phyloP scores from a whole-genome alignment of 768 basidiomycete genomes.

The Tulasnella calospora region DNA sequence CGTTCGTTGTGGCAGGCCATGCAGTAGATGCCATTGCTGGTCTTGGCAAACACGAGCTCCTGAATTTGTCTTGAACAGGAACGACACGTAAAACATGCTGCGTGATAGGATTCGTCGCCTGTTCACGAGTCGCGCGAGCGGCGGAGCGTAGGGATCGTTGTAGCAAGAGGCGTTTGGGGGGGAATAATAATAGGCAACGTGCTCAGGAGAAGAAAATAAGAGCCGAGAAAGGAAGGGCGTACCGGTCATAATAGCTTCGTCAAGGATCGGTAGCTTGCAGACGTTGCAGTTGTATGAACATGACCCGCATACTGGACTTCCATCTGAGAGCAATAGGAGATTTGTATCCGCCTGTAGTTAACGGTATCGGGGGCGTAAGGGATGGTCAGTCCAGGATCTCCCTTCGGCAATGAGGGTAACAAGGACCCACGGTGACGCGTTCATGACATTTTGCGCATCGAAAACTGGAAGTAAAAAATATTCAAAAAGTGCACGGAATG shows the following conservation, averaged over 20 bases:
- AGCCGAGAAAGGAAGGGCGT: not conserved
- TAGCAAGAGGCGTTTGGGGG: not conserved
- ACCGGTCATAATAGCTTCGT: conserved; percentile 98
- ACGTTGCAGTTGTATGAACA: conserved; percentile 96
- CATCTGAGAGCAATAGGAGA: conserved; percentile 92
- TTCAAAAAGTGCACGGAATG: not conserved
- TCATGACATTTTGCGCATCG: conserved; percentile 94
- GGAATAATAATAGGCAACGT: not conserved
- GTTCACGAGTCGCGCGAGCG: not conserved
- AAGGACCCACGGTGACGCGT: conserved; percentile 47
- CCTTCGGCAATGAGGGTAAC: not conserved
- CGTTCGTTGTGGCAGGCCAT: conserved; percentile 98
- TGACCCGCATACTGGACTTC: conserved; percentile 90
- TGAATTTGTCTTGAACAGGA: conserved; percentile 92
- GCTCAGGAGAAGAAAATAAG: not conserved
- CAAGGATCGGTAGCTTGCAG: conserved; percentile 88
- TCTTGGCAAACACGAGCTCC: conserved; percentile 98
- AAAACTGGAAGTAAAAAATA: conserved; percentile 47
- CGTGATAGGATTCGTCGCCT: conserved; percentile 94
- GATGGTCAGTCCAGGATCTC: conserved; percentile 30
- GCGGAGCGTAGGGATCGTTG: not conserved
- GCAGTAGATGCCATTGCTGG: conserved; percentile 96
- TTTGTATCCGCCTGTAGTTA: conserved; percentile 73
- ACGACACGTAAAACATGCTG: conserved; percentile 97
- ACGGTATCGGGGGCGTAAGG: not conserved